These are phyloP conservation scores for Beta macrorhiza DNA, from an alignment of 179 eudicot genomes.

Conservation along the genomic window DNA sequence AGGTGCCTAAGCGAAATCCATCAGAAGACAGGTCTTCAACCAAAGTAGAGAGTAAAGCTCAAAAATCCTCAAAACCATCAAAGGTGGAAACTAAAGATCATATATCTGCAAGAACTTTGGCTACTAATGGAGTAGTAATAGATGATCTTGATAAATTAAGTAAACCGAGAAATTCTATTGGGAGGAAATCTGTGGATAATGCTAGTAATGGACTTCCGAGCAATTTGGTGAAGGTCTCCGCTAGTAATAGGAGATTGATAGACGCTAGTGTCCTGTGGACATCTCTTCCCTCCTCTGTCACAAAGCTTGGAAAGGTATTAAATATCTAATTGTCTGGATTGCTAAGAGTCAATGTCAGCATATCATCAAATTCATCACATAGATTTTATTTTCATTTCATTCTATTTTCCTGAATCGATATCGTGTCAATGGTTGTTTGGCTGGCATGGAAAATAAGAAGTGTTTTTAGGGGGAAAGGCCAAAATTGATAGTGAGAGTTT, in stretches of 20 bases:
- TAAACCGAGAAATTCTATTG: constrained; percentile 45
- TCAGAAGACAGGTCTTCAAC: constrained; percentile 51
- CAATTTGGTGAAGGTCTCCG: constrained; percentile 42
- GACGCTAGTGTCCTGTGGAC: constrained; percentile 59
- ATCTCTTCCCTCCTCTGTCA: constrained; percentile 74
- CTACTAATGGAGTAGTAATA: constrained; percentile 39
- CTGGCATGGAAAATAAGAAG: background rate
- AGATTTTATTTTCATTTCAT: background rate
- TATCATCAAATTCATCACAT: background rate
- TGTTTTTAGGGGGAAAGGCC: background rate
- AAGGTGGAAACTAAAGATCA: constrained; percentile 54
- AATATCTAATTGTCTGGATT: background rate
- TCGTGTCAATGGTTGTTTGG: background rate
- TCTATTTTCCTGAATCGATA: background rate
- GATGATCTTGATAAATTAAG: constrained; percentile 42
- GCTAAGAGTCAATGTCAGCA: background rate
- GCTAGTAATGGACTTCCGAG: constrained; percentile 29
- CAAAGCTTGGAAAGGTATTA: constrained; percentile 80
- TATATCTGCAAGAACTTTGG: constrained; percentile 35
- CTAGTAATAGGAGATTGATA: constrained; percentile 41
- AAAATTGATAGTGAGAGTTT: too few species aligned
- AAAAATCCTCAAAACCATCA: constrained; percentile 36
- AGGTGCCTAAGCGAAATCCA: constrained; percentile 62
- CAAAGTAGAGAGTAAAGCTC: constrained; percentile 53
- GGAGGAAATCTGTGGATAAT: constrained; percentile 51